A percentile compares a stretch with the other conserved stretches of the same genome.
Conservation (phyloP, 164 flowering plant genomes). For the Chimonanthus salicifolius region DNA sequence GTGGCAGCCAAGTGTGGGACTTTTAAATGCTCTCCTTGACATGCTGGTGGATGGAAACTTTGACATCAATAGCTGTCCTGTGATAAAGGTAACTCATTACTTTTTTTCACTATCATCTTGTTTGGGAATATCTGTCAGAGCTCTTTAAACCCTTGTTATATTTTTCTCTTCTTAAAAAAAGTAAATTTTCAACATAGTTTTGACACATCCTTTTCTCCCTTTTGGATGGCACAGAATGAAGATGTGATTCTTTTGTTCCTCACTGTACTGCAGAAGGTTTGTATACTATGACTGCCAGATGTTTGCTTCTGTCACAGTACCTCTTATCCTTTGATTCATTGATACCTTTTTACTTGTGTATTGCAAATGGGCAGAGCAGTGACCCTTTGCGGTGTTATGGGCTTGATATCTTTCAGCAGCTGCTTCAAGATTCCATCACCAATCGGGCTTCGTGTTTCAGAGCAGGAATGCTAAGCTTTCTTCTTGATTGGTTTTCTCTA, state of each 20-base stretch:
- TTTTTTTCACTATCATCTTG: neutral
- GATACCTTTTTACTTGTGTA: conserved; percentile 11
- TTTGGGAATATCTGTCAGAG: neutral
- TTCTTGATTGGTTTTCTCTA: conserved; percentile 88
- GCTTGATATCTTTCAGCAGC: conserved; percentile 68
- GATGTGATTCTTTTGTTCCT: conserved; percentile 85
- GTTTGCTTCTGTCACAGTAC: neutral
- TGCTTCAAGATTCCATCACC: conserved; percentile 77
- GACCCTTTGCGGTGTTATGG: conserved; percentile 65
- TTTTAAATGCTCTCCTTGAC: conserved; percentile 82
- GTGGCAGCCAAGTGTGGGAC: conserved; percentile 62
- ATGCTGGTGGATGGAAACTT: conserved; percentile 97
- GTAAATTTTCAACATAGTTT: neutral
- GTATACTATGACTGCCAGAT: conserved; percentile 16
- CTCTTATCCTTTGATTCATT: conserved; percentile 15
- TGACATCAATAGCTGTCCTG: conserved; percentile 46
- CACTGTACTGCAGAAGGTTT: conserved; percentile 84
- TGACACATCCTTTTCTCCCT: neutral
- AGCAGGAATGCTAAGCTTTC: conserved; percentile 94
- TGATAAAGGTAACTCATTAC: conserved; percentile 57
- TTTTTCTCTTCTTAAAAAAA: neutral
- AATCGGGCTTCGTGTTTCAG: conserved; percentile 86
- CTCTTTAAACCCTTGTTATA: neutral
- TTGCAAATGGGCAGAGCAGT: conserved; percentile 92
- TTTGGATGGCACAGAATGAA: conserved; percentile 62